A percentile compares a stretch with the other conserved stretches of the same genome.
Evolutionary conservation across 345 rosid species (phyloP).

Genomic region (Gynandropsis gynandra): DNA sequence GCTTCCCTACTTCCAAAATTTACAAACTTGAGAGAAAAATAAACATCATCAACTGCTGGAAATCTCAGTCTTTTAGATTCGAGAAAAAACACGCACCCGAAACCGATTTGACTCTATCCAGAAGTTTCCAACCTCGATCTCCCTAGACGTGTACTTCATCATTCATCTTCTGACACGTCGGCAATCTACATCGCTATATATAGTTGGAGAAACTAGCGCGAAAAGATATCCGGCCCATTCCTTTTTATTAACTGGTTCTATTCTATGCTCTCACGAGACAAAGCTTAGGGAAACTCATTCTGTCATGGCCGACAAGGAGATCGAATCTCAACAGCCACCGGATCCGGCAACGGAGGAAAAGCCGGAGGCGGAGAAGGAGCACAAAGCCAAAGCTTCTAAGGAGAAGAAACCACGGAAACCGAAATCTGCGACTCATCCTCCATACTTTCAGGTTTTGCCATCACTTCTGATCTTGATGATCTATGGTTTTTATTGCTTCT

Average conservation of each 20-base stretch:
- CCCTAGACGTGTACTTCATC: conserved; percentile 40
- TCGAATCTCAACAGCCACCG: conserved; percentile 24
- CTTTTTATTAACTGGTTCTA: background rate
- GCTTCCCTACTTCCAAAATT: background rate
- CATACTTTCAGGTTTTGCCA: conserved; percentile 57
- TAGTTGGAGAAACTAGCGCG: background rate
- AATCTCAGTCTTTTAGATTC: conserved; percentile 19
- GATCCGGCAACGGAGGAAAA: conserved; percentile 24
- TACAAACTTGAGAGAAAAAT: background rate
- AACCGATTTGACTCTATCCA: background rate
- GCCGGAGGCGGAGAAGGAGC: conserved; percentile 33
- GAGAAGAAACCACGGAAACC: conserved; percentile 38
- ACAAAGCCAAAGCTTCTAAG: conserved; percentile 28
- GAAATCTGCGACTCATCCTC: conserved; percentile 60
- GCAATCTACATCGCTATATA: conserved; percentile 46
- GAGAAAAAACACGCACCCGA: conserved; percentile 39
- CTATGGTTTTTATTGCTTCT: too few species aligned
- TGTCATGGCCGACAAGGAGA: conserved; percentile 32
- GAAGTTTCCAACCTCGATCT: conserved; percentile 7
- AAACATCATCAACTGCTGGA: background rate
- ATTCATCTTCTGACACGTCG: conserved; percentile 31
- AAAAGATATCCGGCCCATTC: background rate
- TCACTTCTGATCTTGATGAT: background rate
- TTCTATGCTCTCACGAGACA: too few species aligned
- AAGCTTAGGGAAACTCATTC: background rate